Evolutionary conservation across 2,329 filamentous ascomycete genomes (phyloP).

Genomic region (Fusarium chlamydosporum): DNA sequence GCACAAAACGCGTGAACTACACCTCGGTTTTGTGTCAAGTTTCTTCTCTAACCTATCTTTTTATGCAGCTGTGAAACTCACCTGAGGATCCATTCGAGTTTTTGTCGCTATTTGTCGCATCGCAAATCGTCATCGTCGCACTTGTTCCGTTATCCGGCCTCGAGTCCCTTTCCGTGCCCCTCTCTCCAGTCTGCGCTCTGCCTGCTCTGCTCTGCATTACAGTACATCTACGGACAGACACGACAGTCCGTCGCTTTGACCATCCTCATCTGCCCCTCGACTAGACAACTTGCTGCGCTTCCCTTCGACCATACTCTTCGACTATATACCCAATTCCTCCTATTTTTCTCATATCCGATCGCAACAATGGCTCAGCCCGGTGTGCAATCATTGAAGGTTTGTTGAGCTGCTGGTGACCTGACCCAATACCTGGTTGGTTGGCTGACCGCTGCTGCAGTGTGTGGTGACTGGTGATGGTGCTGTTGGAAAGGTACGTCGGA

Average conservation of each 20-base stretch:
- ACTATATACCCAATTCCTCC: conserved; percentile 13
- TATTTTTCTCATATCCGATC: conserved; percentile 30
- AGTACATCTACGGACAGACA: conserved; percentile 33
- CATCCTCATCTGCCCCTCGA: conserved; percentile 32
- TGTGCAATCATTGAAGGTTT: conserved; percentile 92
- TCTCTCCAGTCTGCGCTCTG: conserved; percentile 12
- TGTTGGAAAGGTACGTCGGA: conserved; percentile 85
- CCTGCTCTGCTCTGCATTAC: conserved; percentile 33
- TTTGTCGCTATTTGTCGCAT: conserved; percentile 36
- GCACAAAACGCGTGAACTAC: conserved; percentile 53
- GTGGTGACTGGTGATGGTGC: conserved; percentile 99
- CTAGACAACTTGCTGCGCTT: conserved; percentile 29
- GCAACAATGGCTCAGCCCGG: conserved; percentile 79
- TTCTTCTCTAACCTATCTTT: conserved; percentile 46
- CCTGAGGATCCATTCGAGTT: conserved; percentile 39
- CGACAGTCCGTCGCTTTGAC: conserved; percentile 28
- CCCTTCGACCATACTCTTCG: conserved; percentile 15
- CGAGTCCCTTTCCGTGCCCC: conserved; percentile 29
- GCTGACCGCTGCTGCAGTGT: conserved; percentile 72
- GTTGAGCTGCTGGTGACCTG: conserved; percentile 49
- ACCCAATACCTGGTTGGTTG: conserved; percentile 44
- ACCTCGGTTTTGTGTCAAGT: conserved; percentile 51
- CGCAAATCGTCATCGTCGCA: conserved; percentile 38
- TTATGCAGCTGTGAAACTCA: conserved; percentile 51
- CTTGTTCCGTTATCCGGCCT: conserved; percentile 34